Percentiles rank a stretch among this genome's conserved stretches.
These are phyloP conservation scores for Thyridium curvatum DNA, from an alignment of 2,329 filamentous ascomycete genomes.

Conservation along the genomic window DNA sequence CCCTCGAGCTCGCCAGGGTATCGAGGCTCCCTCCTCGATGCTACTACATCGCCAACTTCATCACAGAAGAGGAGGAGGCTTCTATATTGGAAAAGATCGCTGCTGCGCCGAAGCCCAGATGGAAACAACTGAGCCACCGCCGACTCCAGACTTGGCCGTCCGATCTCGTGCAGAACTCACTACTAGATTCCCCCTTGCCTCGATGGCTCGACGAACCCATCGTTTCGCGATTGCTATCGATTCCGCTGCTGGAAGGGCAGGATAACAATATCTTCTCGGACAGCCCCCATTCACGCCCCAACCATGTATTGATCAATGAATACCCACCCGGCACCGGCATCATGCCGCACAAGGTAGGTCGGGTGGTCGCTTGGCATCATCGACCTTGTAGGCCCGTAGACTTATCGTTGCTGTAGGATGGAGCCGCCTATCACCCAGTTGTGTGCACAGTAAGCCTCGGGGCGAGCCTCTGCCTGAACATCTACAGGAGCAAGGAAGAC, in stretches of 20 bases:
- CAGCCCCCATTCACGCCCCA: constrained; percentile 71
- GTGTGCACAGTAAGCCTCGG: constrained; percentile 90
- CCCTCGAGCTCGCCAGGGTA: constrained; percentile 47
- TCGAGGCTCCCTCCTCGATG: constrained; percentile 53
- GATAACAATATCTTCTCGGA: constrained; percentile 43
- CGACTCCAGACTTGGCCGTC: constrained; percentile 89
- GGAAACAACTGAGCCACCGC: constrained; percentile 83
- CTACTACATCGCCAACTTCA: constrained; percentile 84
- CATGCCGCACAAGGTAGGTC: constrained; percentile 73
- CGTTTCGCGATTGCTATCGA: constrained; percentile 51
- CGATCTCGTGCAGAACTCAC: constrained; percentile 68
- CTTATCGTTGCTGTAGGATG: constrained; percentile 49
- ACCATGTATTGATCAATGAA: constrained; percentile 92
- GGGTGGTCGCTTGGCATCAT: constrained; percentile 6
- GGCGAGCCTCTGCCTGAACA: constrained; percentile 68
- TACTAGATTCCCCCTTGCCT: constrained; percentile 70
- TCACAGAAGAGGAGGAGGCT: constrained; percentile 68
- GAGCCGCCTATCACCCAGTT: constrained; percentile 75
- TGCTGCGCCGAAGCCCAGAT: constrained; percentile 65
- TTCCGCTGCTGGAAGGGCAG: constrained; percentile 28
- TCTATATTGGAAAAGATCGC: constrained; percentile 63
- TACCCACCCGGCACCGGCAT: constrained; percentile 87
- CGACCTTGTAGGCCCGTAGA: constrained; percentile 4
- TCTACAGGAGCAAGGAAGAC: constrained; percentile 59
- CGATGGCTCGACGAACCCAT: constrained; percentile 68